Conservation (phyloP, 768 basidiomycete species). For the Plicaturopsis crispa region DNA sequence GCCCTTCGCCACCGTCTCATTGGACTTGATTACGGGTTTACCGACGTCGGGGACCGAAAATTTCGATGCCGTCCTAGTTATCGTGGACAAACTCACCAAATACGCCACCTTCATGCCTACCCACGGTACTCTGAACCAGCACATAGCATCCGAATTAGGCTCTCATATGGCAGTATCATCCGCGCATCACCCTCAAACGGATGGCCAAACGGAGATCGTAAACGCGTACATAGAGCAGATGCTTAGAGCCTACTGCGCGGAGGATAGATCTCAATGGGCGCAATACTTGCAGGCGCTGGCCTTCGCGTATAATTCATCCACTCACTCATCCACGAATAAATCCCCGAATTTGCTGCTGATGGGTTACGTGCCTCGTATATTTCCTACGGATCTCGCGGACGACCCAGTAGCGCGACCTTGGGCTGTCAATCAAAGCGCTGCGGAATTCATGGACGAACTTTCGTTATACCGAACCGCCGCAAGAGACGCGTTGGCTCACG, state of each 20-base stretch:
- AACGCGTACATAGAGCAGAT: slow-evolving; percentile 22
- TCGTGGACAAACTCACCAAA: slow-evolving; percentile 19
- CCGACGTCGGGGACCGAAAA: slow-evolving; percentile 10
- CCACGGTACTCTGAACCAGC: slow-evolving; percentile 13
- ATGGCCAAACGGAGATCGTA: slow-evolving; percentile 26
- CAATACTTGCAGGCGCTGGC: slow-evolving; percentile 16
- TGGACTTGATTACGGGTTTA: slow-evolving; percentile 16
- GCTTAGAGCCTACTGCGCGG: slow-evolving; percentile 18
- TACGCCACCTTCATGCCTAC: background rate
- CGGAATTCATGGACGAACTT: slow-evolving; percentile 3
- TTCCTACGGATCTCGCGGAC: too few relatives aligned
- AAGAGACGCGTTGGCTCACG: slow-evolving; percentile 10
- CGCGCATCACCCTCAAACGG: slow-evolving; percentile 29
- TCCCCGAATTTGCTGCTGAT: slow-evolving; percentile 20
- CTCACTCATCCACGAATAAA: slow-evolving; percentile 16
- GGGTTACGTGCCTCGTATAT: slow-evolving; percentile 20
- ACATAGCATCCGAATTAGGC: slow-evolving; percentile 13
- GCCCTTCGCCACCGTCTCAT: slow-evolving; percentile 13
- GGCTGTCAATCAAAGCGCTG: slow-evolving; percentile 5
- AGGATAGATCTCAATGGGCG: slow-evolving; percentile 18
- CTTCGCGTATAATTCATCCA: slow-evolving; percentile 23
- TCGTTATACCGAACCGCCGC: slow-evolving; percentile 5
- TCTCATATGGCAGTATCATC: slow-evolving; percentile 16
- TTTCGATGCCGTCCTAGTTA: slow-evolving; percentile 13
- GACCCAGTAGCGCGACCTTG: slow-evolving; percentile 5